phyloP scores from a whole-genome alignment of 2,329 filamentous ascomycete species.

The Arthroderma sp. region DNA sequence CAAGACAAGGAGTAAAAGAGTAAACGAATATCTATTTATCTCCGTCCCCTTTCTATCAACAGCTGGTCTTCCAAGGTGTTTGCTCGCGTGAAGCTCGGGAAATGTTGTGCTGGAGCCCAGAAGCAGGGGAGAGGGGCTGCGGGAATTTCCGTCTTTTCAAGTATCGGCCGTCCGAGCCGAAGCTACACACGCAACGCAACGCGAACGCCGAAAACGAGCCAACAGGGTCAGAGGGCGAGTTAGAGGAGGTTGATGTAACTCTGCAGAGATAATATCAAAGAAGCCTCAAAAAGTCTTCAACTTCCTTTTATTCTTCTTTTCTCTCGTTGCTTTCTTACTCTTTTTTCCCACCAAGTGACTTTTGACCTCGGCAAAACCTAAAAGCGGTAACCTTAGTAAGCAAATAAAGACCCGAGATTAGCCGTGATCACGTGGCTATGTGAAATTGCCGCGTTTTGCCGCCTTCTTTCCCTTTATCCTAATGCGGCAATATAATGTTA shows the following conservation, averaged over 20 bases:
- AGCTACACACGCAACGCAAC: background rate
- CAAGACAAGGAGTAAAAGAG: background rate
- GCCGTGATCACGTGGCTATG: background rate
- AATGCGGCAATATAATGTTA: background rate
- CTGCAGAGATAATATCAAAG: too few species aligned
- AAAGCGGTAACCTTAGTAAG: background rate
- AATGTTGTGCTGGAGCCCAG: background rate
- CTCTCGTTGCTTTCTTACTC: background rate
- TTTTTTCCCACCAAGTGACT: background rate
- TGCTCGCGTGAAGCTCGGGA: conserved; percentile 2
- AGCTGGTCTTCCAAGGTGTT: background rate
- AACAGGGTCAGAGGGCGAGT: too few species aligned
- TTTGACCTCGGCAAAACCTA: background rate
- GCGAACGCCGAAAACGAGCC: background rate
- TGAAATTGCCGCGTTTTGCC: conserved; percentile 2
- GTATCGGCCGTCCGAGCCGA: background rate
- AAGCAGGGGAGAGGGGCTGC: background rate
- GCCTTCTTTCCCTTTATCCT: background rate
- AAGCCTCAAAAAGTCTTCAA: too few species aligned
- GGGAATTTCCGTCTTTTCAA: background rate
- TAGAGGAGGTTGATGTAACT: too few species aligned
- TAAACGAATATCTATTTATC: background rate
- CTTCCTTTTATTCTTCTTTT: background rate
- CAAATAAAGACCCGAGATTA: background rate
- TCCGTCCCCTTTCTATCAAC: background rate